A percentile compares a stretch with the other conserved stretches of the same genome.
Evolutionary conservation across 2,329 filamentous ascomycete genomes (phyloP).

Genomic region (Neofusicoccum cordaticola): DNA sequence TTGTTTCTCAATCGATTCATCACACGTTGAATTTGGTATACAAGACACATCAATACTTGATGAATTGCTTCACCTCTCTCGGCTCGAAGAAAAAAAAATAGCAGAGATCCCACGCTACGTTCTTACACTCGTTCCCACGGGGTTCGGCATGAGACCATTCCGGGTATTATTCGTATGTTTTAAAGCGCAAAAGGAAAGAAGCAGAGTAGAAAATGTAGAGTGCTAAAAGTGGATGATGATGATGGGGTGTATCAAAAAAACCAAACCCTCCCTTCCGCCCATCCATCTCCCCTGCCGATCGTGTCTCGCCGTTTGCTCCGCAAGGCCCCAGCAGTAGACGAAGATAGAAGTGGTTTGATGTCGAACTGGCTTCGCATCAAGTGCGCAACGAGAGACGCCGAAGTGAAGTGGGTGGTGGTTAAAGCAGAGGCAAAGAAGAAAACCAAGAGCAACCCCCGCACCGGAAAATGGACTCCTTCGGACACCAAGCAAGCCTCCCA

Average conservation of each 20-base stretch:
- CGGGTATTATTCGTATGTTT: constrained; percentile 17
- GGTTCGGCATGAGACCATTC: constrained; percentile 15
- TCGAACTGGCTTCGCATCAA: background rate
- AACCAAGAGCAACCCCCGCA: constrained; percentile 16
- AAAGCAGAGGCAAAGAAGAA: constrained; percentile 11
- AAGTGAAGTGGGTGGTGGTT: constrained; percentile 5
- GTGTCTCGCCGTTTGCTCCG: background rate
- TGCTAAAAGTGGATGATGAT: constrained; percentile 6
- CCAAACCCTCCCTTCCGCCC: constrained; percentile 1
- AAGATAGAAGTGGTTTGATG: background rate
- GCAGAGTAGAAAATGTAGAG: constrained; percentile 5
- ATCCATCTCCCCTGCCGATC: background rate
- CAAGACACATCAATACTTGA: constrained; percentile 5
- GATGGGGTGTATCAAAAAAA: constrained; percentile 10
- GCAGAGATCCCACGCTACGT: constrained; percentile 12
- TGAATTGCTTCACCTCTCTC: constrained; percentile 16
- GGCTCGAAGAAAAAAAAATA: constrained; percentile 4
- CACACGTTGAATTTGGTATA: background rate
- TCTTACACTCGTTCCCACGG: constrained; percentile 16
- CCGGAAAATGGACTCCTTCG: constrained; percentile 16
- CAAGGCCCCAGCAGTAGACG: background rate
- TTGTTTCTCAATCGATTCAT: too few species aligned
- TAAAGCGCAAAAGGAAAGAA: constrained; percentile 1
- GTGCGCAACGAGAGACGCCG: constrained; percentile 16
- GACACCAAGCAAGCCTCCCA: constrained; percentile 18